Base-by-base conservation (phyloP, 305 asterid genomes). In the Galium porrigens region DNA sequence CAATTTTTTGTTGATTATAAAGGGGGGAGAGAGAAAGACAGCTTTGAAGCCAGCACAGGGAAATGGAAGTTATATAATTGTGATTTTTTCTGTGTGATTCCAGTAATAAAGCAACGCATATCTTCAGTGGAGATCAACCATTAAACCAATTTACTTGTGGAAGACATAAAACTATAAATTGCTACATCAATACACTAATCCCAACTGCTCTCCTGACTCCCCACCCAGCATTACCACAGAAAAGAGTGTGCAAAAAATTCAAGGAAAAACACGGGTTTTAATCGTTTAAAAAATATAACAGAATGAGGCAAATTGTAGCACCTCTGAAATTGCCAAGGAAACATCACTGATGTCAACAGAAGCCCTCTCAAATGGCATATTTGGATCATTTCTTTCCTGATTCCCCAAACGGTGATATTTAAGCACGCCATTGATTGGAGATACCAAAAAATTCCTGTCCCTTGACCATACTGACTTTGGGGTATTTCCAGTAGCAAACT, bases 331-430 rank as follows among this genome's bases (percentile, higher is more conserved):
- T 63, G 95, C 82, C 86, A 92, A 77, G 34, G 94, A 89, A 74
- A 92, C 95, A 74, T 92, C 94, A 58, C 79, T 70, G 63, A 92
- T 72, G 68, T 82, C 84, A 75, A 92, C 73, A 65, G 96, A 84
- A 72, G 94, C 97, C 82, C 81, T 86, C 85, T 92, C 99, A 74
- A 78, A 81, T 71, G 99, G 95, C 75, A 85, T 83, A 73, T 74
- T 74, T 34, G 94, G 80, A 77, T 92, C 97, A 73, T 74, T 82
- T 79, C 88, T 81, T 76, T 89, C 99, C 83, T 80, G 89, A 74
- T 89, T 89, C 69, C 99, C 99, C 49, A 92, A 78, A 73, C 99
- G 99, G 69, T 89, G 96, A 71, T 92, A 92, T 79, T 89, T 87
- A 62, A 92, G 89, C 77, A 79, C 86, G 67, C 99, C 99, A 76